Evolutionary conservation across 257 asterid species (phyloP).

Genomic region (Verbascum thapsus): DNA sequence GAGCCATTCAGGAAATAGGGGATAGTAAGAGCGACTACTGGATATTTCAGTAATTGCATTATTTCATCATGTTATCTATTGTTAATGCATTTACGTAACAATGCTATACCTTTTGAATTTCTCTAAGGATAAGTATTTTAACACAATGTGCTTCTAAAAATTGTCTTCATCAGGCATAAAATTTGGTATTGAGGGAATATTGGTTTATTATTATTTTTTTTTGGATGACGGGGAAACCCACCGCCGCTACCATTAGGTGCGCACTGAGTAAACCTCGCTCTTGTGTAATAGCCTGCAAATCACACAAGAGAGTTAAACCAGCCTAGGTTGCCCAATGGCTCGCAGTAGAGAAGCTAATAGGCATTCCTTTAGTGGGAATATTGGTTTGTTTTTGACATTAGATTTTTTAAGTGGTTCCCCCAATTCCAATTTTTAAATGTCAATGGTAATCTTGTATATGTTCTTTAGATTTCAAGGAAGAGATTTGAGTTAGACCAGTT

Average conservation of each 20-base stretch:
- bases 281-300: too few relatives aligned
- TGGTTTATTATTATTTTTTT: too few relatives aligned
- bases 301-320: too few relatives aligned
- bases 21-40: conserved; percentile 8
- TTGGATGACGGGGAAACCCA: too few relatives aligned
- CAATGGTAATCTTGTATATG: neutral
- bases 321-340: too few relatives aligned
- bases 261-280: too few relatives aligned
- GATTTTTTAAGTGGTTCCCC: too few relatives aligned
- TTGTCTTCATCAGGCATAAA: conserved; percentile 3
- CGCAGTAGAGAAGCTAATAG: too few relatives aligned
- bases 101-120: conserved; percentile 11
- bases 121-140: neutral
- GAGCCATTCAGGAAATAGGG: neutral
- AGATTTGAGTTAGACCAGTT: too few relatives aligned
- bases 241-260: too few relatives aligned
- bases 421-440: neutral
- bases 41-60: neutral
- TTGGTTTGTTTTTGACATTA: too few relatives aligned
- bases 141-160: neutral
- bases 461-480: neutral
- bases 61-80: neutral
- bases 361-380: too few relatives aligned
- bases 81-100: neutral
- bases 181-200: conserved; percentile 11